Evolutionary conservation across 2,329 filamentous ascomycete genomes (phyloP).

Genomic region (Epichloe sp.): DNA sequence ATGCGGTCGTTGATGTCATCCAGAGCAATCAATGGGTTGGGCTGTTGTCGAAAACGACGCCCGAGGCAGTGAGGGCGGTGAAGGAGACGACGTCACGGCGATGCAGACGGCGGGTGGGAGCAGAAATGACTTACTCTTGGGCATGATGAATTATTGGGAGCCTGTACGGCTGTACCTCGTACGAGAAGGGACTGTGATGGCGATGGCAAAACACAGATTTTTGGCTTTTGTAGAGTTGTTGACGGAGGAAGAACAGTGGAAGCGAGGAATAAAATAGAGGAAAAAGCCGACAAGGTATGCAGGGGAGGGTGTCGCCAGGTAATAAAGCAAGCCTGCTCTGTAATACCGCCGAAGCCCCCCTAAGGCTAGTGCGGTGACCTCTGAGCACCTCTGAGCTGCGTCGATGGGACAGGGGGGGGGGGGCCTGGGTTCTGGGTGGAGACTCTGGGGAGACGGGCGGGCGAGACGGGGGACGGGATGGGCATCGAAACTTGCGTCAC

Average conservation of each 20-base stretch:
- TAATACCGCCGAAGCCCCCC: neutral
- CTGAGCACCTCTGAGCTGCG: no score
- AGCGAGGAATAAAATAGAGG: neutral
- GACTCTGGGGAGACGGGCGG: neutral
- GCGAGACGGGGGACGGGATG: no score
- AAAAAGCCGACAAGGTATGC: neutral
- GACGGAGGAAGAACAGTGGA: neutral
- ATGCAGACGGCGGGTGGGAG: no score
- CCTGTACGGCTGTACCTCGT: neutral
- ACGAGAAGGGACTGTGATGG: neutral
- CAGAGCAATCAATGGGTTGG: no score
- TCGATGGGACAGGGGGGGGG: no score
- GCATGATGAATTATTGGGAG: constrained; percentile 2
- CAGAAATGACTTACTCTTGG: constrained; percentile 9
- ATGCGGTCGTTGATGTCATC: no score
- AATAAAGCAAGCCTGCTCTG: neutral
- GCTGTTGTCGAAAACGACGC: no score
- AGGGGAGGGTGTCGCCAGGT: neutral
- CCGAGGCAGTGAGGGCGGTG: no score
- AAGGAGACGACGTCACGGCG: no score
- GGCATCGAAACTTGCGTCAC: neutral
- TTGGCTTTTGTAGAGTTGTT: neutral
- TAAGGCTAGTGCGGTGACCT: no score
- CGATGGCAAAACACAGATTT: neutral
- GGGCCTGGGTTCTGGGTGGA: neutral